A percentile compares a stretch with the other conserved stretches of the same genome.
These are phyloP conservation scores for Blastocystis sp. DNA, from an alignment of 352 stramenopile genomes.

Conservation along the genomic window DNA sequence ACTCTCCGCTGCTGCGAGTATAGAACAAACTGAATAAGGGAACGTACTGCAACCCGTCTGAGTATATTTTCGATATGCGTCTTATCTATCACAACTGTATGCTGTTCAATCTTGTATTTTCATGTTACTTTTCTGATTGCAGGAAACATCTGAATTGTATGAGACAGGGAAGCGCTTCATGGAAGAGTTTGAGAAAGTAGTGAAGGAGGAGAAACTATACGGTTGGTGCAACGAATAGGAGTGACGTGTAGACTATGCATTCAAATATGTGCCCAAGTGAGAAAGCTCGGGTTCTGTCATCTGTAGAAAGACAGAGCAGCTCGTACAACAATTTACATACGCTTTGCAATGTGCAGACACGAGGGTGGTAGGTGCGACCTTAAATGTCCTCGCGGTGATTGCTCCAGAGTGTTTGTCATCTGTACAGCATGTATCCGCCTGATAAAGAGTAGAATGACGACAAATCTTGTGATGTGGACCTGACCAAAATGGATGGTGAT, in stretches of 20 bases:
- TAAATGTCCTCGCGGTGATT: neutral
- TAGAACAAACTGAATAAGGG: conserved; percentile 26
- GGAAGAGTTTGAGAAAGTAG: neutral
- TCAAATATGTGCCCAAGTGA: neutral
- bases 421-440: neutral
- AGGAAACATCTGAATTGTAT: conserved; percentile 1
- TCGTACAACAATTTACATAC: neutral
- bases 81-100: conserved; percentile 43
- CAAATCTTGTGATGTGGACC: neutral
- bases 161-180: conserved; percentile 10
- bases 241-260: conserved; percentile 27
- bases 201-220: neutral
- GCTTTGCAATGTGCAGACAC: neutral
- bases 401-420: neutral
- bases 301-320: conserved; percentile 8
- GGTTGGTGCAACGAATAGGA: neutral
- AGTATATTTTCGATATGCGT: conserved; percentile 49
- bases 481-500: neutral
- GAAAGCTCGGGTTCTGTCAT: neutral
- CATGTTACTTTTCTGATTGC: neutral
- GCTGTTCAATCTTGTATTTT: neutral
- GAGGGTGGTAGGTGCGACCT: neutral
- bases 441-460: conserved; percentile 7
- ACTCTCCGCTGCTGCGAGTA: neutral
- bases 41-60: neutral